Conservation (phyloP, 1,284 basidiomycete genomes). For the Anthracocystis panici-leucophaei region DNA sequence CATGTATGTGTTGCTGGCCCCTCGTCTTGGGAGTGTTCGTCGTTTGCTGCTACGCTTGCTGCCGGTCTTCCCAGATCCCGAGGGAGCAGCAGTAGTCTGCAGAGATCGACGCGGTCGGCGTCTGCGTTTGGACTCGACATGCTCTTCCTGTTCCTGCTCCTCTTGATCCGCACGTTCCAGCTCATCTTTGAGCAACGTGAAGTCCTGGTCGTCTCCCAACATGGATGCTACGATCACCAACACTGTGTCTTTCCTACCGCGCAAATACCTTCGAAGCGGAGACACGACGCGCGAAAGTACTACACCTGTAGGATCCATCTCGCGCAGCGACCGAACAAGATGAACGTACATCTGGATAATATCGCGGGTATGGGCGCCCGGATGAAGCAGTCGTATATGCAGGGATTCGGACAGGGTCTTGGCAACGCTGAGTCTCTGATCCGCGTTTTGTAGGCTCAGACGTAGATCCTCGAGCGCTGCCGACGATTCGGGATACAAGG, state of each 20-base stretch:
- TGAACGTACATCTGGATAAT: constrained; percentile 94
- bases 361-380: constrained; percentile 92
- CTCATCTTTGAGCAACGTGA: constrained; percentile 62
- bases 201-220: constrained; percentile 63
- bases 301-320: constrained; percentile 91
- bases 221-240: constrained; percentile 63
- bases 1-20: constrained; percentile 11
- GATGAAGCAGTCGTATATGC: constrained; percentile 82
- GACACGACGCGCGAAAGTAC: constrained; percentile 73
- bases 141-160: constrained; percentile 39
- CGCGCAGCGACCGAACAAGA: constrained; percentile 88
- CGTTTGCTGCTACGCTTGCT: constrained; percentile 17
- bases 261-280: constrained; percentile 61
- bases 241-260: constrained; percentile 63
- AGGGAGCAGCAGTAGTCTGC: constrained; percentile 7
- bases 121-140: constrained; percentile 6
- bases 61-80: background rate
- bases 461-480: constrained; percentile 89
- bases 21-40: constrained; percentile 8
- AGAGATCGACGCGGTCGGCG: constrained; percentile 30
- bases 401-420: constrained; percentile 75
- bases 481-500: constrained; percentile 88
- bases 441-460: constrained; percentile 71
- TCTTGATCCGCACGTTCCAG: constrained; percentile 49
- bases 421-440: constrained; percentile 74